Conservation (phyloP, 805 yeast genomes). For the Candida taoyuanica region DNA sequence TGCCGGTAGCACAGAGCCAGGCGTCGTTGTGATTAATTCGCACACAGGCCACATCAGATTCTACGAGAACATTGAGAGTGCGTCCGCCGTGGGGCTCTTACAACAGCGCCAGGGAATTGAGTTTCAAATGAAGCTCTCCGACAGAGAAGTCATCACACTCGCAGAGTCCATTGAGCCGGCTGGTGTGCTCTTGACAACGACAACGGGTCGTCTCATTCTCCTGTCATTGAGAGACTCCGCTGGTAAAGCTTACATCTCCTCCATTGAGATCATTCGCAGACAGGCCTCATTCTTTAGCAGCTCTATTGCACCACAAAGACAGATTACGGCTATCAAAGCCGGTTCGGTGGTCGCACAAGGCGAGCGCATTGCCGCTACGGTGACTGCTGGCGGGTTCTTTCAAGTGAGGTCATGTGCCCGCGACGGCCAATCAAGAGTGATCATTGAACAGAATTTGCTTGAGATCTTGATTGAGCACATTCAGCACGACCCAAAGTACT, state of each 20-base stretch:
- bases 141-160: constrained; percentile 52
- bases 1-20: constrained; percentile 54
- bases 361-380: constrained; percentile 36
- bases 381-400: constrained; percentile 42
- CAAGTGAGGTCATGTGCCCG: constrained; percentile 46
- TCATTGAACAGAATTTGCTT: constrained; percentile 33
- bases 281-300: constrained; percentile 33
- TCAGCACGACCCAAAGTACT: constrained; percentile 37
- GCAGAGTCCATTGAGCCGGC: constrained; percentile 66
- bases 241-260: constrained; percentile 49
- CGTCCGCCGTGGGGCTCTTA: constrained; percentile 59
- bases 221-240: constrained; percentile 60
- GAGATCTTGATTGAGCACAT: constrained; percentile 37
- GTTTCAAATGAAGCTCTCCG: constrained; percentile 37
- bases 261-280: constrained; percentile 25
- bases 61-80: constrained; percentile 70
- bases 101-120: constrained; percentile 34
- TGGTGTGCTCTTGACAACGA: constrained; percentile 69
- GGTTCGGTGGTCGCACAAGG: constrained; percentile 52
- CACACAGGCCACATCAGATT: constrained; percentile 56
- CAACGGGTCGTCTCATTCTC: constrained; percentile 59
- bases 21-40: constrained; percentile 62
- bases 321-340: constrained; percentile 54
- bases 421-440: constrained; percentile 37
- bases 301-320: constrained; percentile 27